phyloP scores from a whole-genome alignment of 2,329 filamentous ascomycete genomes.

The Ophiostoma tasmaniense region DNA sequence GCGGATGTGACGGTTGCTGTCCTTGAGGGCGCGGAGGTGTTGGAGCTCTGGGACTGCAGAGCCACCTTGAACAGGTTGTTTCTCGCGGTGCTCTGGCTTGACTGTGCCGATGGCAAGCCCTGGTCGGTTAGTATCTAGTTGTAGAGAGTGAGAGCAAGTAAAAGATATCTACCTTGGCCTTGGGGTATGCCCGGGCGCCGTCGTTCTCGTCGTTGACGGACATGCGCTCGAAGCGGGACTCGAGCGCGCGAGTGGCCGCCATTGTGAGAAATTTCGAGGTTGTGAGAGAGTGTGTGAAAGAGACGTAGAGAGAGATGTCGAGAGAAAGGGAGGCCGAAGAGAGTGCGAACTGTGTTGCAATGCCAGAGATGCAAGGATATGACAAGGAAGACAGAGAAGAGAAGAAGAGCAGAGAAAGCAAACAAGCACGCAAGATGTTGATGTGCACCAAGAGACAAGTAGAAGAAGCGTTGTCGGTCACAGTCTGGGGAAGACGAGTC shows the following conservation, averaged over 20 bases:
- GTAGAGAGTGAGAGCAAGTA: neutral
- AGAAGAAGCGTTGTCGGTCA: neutral
- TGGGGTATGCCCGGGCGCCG: slow-evolving; percentile 50
- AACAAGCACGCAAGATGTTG: neutral
- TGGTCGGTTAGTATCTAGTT: slow-evolving; percentile 2
- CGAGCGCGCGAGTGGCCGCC: slow-evolving; percentile 64
- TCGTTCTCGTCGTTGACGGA: slow-evolving; percentile 84
- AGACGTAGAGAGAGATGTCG: neutral
- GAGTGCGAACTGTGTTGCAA: neutral
- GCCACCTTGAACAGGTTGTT: slow-evolving; percentile 81
- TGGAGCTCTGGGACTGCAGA: slow-evolving; percentile 67
- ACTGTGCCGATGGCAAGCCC: slow-evolving; percentile 31
- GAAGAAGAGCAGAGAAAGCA: neutral
- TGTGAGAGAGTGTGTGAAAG: neutral
- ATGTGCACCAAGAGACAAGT: neutral
- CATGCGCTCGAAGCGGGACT: slow-evolving; percentile 82
- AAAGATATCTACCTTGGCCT: slow-evolving; percentile 58
- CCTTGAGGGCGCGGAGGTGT: slow-evolving; percentile 55
- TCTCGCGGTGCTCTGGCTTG: slow-evolving; percentile 50
- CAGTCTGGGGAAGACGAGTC: neutral
- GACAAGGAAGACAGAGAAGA: neutral
- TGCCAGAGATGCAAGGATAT: neutral
- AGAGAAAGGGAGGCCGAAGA: neutral
- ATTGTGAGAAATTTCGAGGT: slow-evolving; percentile 32
- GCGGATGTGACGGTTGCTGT: slow-evolving; percentile 43